Conservation (phyloP, 2,329 filamentous ascomycete genomes). For the Amauroascus niger region DNA sequence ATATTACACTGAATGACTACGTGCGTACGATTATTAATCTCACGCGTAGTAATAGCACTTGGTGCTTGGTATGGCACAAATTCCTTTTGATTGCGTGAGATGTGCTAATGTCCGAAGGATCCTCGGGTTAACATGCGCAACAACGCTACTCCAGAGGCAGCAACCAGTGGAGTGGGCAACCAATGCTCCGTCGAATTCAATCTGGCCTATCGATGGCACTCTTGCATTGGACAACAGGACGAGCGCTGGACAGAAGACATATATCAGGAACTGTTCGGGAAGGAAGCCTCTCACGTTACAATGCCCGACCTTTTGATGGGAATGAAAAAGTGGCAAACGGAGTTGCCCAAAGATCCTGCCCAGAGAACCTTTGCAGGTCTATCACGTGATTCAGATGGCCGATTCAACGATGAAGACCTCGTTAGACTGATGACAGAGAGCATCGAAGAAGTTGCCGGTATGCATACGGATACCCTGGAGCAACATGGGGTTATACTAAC, state of each 20-base stretch:
- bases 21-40: conserved; percentile 27
- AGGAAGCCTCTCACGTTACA: conserved; percentile 17
- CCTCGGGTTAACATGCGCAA: conserved; percentile 31
- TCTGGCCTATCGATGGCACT: conserved; percentile 49
- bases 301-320: conserved; percentile 34
- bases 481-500: not conserved
- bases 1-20: conserved; percentile 30
- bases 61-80: conserved; percentile 27
- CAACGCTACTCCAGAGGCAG: conserved; percentile 19
- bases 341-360: conserved; percentile 51
- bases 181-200: conserved; percentile 47
- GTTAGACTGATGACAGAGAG: conserved; percentile 54
- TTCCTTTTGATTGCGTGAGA: not conserved
- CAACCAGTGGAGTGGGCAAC: conserved; percentile 40
- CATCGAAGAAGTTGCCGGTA: conserved; percentile 61
- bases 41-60: conserved; percentile 36
- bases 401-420: conserved; percentile 59
- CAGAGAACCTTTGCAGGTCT: conserved; percentile 55
- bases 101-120: conserved; percentile 21
- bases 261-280: conserved; percentile 34
- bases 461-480: conserved; percentile 18
- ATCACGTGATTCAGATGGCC: conserved; percentile 50
- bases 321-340: conserved; percentile 48
- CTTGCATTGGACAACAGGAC: conserved; percentile 57
- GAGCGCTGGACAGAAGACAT: conserved; percentile 62